phyloP scores from a whole-genome alignment of 2,329 filamentous ascomycete species.

The Rhexocercosporidium sp. region DNA sequence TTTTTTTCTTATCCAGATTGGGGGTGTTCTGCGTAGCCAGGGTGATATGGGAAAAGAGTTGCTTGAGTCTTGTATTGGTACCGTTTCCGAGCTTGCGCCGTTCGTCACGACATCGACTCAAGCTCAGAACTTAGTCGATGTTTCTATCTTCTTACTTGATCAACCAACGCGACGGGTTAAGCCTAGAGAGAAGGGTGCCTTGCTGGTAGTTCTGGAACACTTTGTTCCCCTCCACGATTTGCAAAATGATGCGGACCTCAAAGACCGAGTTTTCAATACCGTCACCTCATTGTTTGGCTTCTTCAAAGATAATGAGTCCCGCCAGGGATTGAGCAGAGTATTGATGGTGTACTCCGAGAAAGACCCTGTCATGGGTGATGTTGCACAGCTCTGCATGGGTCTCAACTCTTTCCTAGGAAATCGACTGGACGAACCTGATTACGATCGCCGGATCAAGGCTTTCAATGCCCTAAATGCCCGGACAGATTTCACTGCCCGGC shows the following conservation, averaged over 20 bases:
- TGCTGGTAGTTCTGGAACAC: conserved; percentile 80
- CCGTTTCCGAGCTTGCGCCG: conserved; percentile 76
- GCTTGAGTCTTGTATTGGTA: conserved; percentile 78
- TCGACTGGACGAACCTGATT: conserved; percentile 85
- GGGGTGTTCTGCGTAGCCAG: conserved; percentile 65
- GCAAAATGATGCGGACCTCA: conserved; percentile 61
- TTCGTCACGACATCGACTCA: conserved; percentile 72
- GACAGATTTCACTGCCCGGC: conserved; percentile 68
- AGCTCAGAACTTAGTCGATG: conserved; percentile 77
- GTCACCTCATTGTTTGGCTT: conserved; percentile 86
- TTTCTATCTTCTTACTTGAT: conserved; percentile 79
- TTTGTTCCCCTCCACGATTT: conserved; percentile 73
- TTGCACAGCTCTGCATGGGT: conserved; percentile 74
- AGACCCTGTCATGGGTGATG: conserved; percentile 62
- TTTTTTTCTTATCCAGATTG: conserved; percentile 69
- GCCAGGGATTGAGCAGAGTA: conserved; percentile 75
- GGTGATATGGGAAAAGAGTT: conserved; percentile 70
- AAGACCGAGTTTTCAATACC: conserved; percentile 71
- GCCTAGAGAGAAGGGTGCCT: conserved; percentile 79
- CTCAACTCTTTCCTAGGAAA: conserved; percentile 79
- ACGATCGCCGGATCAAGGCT: conserved; percentile 78
- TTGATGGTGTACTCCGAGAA: conserved; percentile 72
- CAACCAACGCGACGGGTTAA: conserved; percentile 85
- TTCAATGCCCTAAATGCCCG: conserved; percentile 74
- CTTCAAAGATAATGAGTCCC: conserved; percentile 81